These are phyloP conservation scores for Apiospora aurea DNA, from an alignment of 2,329 filamentous ascomycete genomes.

Conservation along the genomic window DNA sequence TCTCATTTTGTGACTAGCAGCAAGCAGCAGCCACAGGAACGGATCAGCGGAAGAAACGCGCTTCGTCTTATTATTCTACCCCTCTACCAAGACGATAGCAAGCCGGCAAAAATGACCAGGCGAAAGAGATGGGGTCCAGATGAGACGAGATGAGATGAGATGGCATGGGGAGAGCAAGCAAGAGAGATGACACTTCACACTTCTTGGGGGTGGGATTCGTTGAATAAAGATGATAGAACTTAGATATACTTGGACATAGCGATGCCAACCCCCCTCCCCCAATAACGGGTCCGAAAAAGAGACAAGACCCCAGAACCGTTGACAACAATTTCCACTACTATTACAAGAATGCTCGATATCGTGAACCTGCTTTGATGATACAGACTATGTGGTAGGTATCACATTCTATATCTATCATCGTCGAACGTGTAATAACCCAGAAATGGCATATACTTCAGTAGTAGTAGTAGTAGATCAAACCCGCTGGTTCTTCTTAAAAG, in stretches of 20 bases:
- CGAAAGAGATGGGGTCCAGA: background rate
- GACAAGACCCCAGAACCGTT: background rate
- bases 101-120: background rate
- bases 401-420: background rate
- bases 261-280: background rate
- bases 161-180: background rate
- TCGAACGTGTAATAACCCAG: background rate
- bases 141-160: background rate
- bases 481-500: background rate
- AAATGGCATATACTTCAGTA: background rate
- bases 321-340: background rate
- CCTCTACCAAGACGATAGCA: background rate
- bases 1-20: too few relatives aligned
- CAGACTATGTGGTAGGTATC: background rate
- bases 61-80: background rate
- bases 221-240: constrained; percentile 6
- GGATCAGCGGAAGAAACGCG: background rate
- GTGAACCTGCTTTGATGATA: background rate
- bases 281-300: background rate
- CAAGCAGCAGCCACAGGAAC: too few relatives aligned
- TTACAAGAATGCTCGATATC: background rate
- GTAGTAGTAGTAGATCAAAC: background rate
- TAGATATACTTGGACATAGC: background rate
- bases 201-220: background rate
- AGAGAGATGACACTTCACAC: background rate